Percentiles rank a stretch among this genome's conserved stretches.
Conservation (phyloP, 2,329 filamentous ascomycete genomes). For the Rhynchosporium graminicola region DNA sequence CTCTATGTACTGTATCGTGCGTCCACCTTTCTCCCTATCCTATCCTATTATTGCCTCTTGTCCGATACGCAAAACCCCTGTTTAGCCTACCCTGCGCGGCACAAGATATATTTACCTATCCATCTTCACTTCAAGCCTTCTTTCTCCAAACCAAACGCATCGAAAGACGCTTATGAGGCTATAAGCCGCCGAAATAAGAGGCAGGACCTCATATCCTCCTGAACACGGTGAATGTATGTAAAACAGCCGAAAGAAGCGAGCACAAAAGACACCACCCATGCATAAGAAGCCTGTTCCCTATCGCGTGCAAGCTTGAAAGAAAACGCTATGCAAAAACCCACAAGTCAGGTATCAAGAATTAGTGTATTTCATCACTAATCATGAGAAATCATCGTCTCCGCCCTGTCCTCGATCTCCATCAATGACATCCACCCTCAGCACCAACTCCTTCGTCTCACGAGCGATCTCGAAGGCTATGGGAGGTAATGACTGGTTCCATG, state of each 20-base stretch:
- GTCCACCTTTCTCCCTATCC: no score
- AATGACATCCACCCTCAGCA: slow-evolving; percentile 48
- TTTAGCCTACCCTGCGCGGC: slow-evolving; percentile 3
- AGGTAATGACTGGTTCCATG: slow-evolving; percentile 71
- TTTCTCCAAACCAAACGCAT: no score
- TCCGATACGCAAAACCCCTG: not conserved
- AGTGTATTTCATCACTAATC: slow-evolving; percentile 19
- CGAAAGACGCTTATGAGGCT: no score
- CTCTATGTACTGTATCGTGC: slow-evolving; percentile 7
- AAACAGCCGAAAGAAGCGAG: slow-evolving; percentile 1
- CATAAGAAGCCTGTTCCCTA: not conserved
- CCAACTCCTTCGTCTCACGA: slow-evolving; percentile 76
- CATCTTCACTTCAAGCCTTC: not conserved
- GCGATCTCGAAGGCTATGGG: slow-evolving; percentile 88
- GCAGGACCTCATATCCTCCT: not conserved
- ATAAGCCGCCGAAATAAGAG: no score
- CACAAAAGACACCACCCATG: not conserved
- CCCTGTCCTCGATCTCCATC: slow-evolving; percentile 31
- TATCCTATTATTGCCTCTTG: not conserved
- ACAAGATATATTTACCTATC: not conserved
- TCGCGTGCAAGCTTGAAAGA: slow-evolving; percentile 9
- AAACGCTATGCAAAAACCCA: slow-evolving; percentile 17
- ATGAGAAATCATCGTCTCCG: slow-evolving; percentile 38
- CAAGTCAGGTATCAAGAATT: not conserved
- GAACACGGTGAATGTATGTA: not conserved